Conservation (phyloP, 2,329 filamentous ascomycete genomes). For the Penicillium sp. region DNA sequence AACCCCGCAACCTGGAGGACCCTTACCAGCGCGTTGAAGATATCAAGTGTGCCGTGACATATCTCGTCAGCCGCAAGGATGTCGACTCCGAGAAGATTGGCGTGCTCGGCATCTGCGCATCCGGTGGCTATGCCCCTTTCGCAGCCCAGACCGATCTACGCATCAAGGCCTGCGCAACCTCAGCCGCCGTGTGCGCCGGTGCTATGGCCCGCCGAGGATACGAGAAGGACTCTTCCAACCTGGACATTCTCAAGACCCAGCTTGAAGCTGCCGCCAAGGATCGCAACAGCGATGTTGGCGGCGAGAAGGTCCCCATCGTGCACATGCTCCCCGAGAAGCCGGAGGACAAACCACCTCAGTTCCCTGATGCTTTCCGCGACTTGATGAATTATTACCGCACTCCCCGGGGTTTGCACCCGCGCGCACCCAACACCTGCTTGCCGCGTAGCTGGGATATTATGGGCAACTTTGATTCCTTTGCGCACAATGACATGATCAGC, state of each 20-base stretch:
- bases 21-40: constrained; percentile 40
- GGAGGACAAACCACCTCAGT: constrained; percentile 4
- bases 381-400: constrained; percentile 23
- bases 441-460: constrained; percentile 24
- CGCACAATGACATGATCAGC: constrained; percentile 22
- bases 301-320: constrained; percentile 17
- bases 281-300: constrained; percentile 11
- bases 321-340: constrained; percentile 13
- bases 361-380: constrained; percentile 11
- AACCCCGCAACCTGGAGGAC: constrained; percentile 40
- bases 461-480: constrained; percentile 27
- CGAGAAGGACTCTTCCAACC: constrained; percentile 5
- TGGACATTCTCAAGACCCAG: constrained; percentile 4
- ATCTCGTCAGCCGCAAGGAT: constrained; percentile 18
- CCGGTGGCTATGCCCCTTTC: constrained; percentile 35
- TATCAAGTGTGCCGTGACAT: constrained; percentile 36
- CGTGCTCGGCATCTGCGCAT: constrained; percentile 41
- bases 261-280: constrained; percentile 7
- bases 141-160: constrained; percentile 39
- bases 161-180: constrained; percentile 40
- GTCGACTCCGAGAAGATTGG: constrained; percentile 39
- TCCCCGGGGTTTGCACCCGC: constrained; percentile 19
- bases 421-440: constrained; percentile 18
- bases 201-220: constrained; percentile 26
- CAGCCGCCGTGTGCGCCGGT: constrained; percentile 34